Conservation (phyloP, 2,329 filamentous ascomycete genomes). For the Plectosphaerella sp. region DNA sequence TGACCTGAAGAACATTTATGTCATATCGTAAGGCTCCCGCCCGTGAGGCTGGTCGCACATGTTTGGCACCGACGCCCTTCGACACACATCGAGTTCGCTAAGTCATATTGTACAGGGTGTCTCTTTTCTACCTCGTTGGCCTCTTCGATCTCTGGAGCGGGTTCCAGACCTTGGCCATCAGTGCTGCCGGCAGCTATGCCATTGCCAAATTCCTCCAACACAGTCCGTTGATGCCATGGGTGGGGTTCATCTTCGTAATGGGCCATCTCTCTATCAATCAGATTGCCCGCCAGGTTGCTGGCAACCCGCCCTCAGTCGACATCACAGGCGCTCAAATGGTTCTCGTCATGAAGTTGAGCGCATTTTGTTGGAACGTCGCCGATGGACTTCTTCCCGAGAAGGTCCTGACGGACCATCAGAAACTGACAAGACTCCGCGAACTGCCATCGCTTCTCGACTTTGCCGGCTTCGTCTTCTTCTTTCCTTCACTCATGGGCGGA, state of each 20-base stretch:
- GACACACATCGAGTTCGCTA: neutral
- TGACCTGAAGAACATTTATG: constrained; percentile 82
- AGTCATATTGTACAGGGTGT: constrained; percentile 48
- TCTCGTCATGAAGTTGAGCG: constrained; percentile 91
- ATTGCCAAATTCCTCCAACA: constrained; percentile 75
- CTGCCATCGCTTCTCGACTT: constrained; percentile 79
- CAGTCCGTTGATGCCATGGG: constrained; percentile 95
- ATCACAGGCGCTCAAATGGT: constrained; percentile 98
- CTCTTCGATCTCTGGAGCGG: constrained; percentile 91
- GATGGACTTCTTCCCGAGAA: constrained; percentile 78
- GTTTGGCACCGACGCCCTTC: neutral
- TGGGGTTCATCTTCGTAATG: constrained; percentile 92
- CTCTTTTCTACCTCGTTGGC: constrained; percentile 87
- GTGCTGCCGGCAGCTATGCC: constrained; percentile 72
- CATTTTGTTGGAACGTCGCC: constrained; percentile 97
- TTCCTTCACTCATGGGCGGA: constrained; percentile 83
- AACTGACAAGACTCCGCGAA: constrained; percentile 69
- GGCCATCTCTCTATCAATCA: constrained; percentile 91
- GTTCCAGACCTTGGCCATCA: constrained; percentile 72
- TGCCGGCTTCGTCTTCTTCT: constrained; percentile 89
- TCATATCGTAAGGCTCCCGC: constrained; percentile 56
- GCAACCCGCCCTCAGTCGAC: constrained; percentile 66
- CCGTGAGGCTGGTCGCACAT: neutral
- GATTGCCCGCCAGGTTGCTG: constrained; percentile 70
- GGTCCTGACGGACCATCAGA: constrained; percentile 82